Base-by-base conservation (phyloP, 202 grass and related monocot genomes). In the Elaeis oleifera region DNA sequence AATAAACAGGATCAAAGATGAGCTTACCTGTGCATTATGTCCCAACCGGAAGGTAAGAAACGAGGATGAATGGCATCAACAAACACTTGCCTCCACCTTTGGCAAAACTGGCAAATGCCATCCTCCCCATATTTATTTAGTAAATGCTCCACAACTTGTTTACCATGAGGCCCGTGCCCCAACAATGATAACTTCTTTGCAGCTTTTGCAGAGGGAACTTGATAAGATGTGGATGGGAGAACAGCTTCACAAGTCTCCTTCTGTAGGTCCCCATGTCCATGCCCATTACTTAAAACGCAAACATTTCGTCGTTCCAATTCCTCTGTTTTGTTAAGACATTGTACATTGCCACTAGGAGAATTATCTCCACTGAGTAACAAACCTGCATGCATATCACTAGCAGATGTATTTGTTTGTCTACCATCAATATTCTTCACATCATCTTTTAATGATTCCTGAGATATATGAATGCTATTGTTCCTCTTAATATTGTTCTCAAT, bases 161-260 rank as follows among this genome's bases (percentile, higher is more conserved):
- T 91, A 53, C 92, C 88, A 5, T 97, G 88, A 27, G 78, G 87
- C 18, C 92, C 88, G 50, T 97, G 88, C 31, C 92, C 92, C 58
- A 97, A 74, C 56, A 97, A 54, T 51, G 84, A 85, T 14, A 85
- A 58, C 58, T 85, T 90, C 72, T 85, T 85, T 23, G 80, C 76
- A 77, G 28, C 58, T 25, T 80, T 70, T 24, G 53, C 75, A 44
- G 78, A 67, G 64, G 68, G 65, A 9, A 55, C 44, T 61, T 81
- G 49, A 6, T 55, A 62, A 69, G 70, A 53, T 28, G 36, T 69
- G 77, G 78, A 94, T 25, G 78, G 25, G 63, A 56, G 53, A 16
- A n/a, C 51, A 68, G 75, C 63, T 31, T 31, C 44, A 50, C 16
- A 15, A 68, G n/a, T 18, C 19, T 5, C 52, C 55, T 62, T 72